Evolutionary conservation across 192 early-diverging fungal genomes (phyloP), one percentile per base, ranked within the genome.

Genomic region (Umbelopsis ramanniana): DNA sequence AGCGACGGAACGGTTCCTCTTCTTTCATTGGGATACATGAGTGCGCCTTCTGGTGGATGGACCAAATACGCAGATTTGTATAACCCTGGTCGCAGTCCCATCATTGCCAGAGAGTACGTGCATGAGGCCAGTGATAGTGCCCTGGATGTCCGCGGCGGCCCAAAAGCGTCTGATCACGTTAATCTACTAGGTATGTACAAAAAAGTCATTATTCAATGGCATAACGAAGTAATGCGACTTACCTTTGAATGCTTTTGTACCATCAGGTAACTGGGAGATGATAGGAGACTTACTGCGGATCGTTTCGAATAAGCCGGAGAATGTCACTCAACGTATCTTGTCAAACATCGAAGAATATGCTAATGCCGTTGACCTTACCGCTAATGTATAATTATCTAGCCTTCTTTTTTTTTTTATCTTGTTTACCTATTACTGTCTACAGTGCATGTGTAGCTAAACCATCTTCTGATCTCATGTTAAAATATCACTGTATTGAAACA

Each of bases 1-100:
- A 93, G 94, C 24, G 95, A 97, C 76, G 93, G 92, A 15, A 97
- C 95, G 0, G 95, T 97, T 2, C 95, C 95, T 0, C 76, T 97
- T 19, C 52, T 97, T 35, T 95, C 93, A 8, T 81, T 91, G 4
- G 94, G 94, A 5, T 96, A 93, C 77, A 97, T 97, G 95, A 95
- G 94, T 68, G 84, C 85, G 14, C 81, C 86, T 11, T 79, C 77
- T 9, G 77, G 77, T 29, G 95, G 92, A 17, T 97, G 95, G 95
- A 87, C 84, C 46, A 88, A 92, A 74, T 75, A 83, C 37, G 70
- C 75, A 3, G 81, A 85, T 11, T 82, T 93, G 68, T 96, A 91
- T 74, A 97, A 97, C 75, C 95, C 95, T 33, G 81, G 86, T 48
- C 82, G 82, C n/a, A 83, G 91, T 57, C 78, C 87, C 4, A 76